Percentiles rank a stretch among this genome's conserved stretches.
phyloP scores from a whole-genome alignment of 2,329 filamentous ascomycete genomes.

The Periconia digitata region DNA sequence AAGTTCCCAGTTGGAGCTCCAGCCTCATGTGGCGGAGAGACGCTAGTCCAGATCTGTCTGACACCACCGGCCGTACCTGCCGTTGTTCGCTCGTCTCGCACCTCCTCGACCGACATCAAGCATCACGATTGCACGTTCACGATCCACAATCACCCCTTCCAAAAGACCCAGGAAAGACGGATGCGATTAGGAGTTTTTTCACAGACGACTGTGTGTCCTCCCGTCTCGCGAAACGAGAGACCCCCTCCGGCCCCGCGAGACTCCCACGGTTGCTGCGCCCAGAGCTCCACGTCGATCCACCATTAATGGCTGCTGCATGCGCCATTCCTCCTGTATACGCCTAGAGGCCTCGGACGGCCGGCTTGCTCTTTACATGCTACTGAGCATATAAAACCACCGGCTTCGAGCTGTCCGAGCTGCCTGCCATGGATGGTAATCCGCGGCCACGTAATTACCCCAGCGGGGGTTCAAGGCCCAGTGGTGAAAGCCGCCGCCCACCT shows the following conservation, averaged over 20 bases:
- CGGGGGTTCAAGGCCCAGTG: conserved; percentile 24
- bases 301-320: conserved; percentile 8
- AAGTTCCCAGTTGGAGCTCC: conserved; percentile 18
- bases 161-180: background rate
- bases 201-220: background rate
- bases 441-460: conserved; percentile 34
- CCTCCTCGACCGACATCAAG: conserved; percentile 4
- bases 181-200: background rate
- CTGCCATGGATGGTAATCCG: conserved; percentile 34
- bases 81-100: conserved; percentile 15
- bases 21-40: conserved; percentile 13
- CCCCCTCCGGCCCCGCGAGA: background rate
- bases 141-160: background rate
- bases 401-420: background rate
- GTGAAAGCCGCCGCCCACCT: conserved; percentile 25
- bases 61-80: conserved; percentile 1
- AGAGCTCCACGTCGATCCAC: background rate
- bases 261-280: background rate
- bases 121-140: conserved; percentile 3
- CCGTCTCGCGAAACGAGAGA: background rate
- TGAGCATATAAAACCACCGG: background rate
- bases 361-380: conserved; percentile 1
- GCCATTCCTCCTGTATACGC: background rate
- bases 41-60: conserved; percentile 4
- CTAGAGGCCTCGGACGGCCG: conserved; percentile 4